Evolutionary conservation across 208 protist species (phyloP).

Genomic region (Leishmania major): DNA sequence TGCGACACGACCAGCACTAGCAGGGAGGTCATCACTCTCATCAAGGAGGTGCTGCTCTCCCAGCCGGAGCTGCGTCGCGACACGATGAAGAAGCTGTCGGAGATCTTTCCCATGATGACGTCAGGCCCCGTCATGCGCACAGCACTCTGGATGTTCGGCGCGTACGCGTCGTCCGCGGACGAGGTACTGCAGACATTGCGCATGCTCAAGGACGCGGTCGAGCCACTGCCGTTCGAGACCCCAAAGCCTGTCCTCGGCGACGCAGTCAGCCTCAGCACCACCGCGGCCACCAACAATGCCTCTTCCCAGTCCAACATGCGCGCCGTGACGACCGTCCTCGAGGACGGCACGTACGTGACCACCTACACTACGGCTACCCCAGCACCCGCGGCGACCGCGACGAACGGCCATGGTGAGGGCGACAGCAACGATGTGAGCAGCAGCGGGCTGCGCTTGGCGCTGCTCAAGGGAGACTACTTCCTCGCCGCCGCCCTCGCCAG

Average conservation of each 20-base stretch:
- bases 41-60: slow-evolving; percentile 94
- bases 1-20: slow-evolving; percentile 77
- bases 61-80: slow-evolving; percentile 85
- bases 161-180: slow-evolving; percentile 71
- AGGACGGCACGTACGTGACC: slow-evolving; percentile 96
- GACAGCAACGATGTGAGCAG: slow-evolving; percentile 15
- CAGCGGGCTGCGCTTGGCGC: slow-evolving; percentile 51
- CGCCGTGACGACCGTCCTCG: slow-evolving; percentile 77
- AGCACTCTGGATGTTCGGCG: slow-evolving; percentile 95
- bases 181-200: slow-evolving; percentile 62
- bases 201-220: slow-evolving; percentile 45
- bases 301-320: slow-evolving; percentile 32
- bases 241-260: slow-evolving; percentile 14
- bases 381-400: slow-evolving; percentile 9
- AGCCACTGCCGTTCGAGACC: slow-evolving; percentile 63
- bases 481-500: slow-evolving; percentile 87
- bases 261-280: slow-evolving; percentile 17
- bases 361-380: slow-evolving; percentile 57
- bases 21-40: slow-evolving; percentile 93
- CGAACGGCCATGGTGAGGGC: neutral
- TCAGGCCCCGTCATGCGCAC: slow-evolving; percentile 74
- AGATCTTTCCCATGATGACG: slow-evolving; percentile 66
- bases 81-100: slow-evolving; percentile 59
- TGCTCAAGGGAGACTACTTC: slow-evolving; percentile 95
- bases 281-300: slow-evolving; percentile 1